phyloP scores from a whole-genome alignment of 75 land plant species.

The Larix kaempferi region DNA sequence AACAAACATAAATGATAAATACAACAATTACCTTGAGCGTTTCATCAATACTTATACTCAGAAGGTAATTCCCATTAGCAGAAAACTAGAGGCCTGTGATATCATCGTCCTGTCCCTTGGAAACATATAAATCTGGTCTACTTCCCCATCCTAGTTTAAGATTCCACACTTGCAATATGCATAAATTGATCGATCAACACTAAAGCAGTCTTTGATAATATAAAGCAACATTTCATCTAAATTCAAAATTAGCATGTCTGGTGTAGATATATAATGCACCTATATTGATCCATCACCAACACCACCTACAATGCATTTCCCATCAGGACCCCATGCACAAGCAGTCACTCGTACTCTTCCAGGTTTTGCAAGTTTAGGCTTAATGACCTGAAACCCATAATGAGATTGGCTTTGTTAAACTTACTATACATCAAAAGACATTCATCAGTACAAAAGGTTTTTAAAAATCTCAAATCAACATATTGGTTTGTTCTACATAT shows the following conservation, averaged over 20 bases:
- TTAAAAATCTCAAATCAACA: not conserved
- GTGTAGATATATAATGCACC: conserved; percentile 32
- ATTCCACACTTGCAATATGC: conserved; percentile 73
- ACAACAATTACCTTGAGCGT: conserved; percentile 70
- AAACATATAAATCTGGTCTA: conserved; percentile 81
- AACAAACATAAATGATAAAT: not conserved
- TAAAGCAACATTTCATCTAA: not conserved
- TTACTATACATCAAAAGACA: not conserved
- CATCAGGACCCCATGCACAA: conserved; percentile 92
- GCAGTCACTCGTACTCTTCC: conserved; percentile 90
- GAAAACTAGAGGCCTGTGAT: conserved; percentile 85
- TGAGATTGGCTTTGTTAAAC: not conserved
- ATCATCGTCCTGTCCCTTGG: conserved; percentile 83
- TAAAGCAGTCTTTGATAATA: not conserved
- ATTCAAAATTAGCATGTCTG: not conserved
- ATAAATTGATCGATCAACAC: not conserved
- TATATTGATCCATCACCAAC: conserved; percentile 97
- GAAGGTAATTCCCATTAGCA: conserved; percentile 63
- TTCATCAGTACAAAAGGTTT: not conserved
- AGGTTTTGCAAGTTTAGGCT: conserved; percentile 94
- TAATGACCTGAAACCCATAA: conserved; percentile 62
- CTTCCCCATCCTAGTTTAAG: conserved; percentile 98
- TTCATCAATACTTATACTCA: conserved; percentile 81
- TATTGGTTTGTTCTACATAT: not conserved
- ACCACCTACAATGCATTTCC: conserved; percentile 89